phyloP scores from a whole-genome alignment of 1,139 yeast genomes.

The Ogataea hybrid region DNA sequence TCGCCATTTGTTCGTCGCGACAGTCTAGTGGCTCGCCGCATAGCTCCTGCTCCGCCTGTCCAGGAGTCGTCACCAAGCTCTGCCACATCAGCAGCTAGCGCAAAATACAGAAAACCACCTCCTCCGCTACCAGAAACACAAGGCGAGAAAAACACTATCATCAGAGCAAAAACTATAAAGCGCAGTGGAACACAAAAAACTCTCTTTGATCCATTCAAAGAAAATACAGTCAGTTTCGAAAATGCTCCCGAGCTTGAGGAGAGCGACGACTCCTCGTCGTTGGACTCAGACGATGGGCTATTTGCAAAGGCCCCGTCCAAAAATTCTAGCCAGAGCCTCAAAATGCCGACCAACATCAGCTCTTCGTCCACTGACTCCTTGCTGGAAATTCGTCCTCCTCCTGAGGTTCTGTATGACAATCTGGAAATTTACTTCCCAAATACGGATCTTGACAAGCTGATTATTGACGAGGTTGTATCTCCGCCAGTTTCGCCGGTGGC shows the following conservation, averaged over 20 bases:
- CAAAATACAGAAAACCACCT: constrained; percentile 28
- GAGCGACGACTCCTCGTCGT: constrained; percentile 37
- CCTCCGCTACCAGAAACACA: constrained; percentile 19
- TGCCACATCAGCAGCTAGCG: constrained; percentile 6
- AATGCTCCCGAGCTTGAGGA: constrained; percentile 60
- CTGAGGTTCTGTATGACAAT: constrained; percentile 89
- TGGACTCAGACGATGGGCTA: constrained; percentile 49
- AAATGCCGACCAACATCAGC: constrained; percentile 7
- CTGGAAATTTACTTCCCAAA: constrained; percentile 90
- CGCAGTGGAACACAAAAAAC: constrained; percentile 12
- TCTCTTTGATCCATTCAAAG: constrained; percentile 53
- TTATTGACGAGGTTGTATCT: constrained; percentile 60
- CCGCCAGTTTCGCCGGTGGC: constrained; percentile 52
- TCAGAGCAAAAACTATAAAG: constrained; percentile 15
- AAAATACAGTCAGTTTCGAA: constrained; percentile 69
- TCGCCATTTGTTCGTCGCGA: constrained; percentile 54
- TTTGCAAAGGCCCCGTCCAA: constrained; percentile 53
- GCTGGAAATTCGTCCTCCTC: constrained; percentile 83
- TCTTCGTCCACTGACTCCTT: constrained; percentile 22
- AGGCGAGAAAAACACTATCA: constrained; percentile 4
- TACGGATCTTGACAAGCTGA: constrained; percentile 90
- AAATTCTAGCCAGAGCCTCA: constrained; percentile 16
- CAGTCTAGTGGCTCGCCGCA: constrained; percentile 27
- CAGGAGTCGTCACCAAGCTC: constrained; percentile 1
- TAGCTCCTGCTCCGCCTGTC: constrained; percentile 32